Evolutionary conservation across 495 filamentous ascomycete genomes (phyloP), one percentile per base, ranked within the genome.

Genomic region (Neurospora pannonica): DNA sequence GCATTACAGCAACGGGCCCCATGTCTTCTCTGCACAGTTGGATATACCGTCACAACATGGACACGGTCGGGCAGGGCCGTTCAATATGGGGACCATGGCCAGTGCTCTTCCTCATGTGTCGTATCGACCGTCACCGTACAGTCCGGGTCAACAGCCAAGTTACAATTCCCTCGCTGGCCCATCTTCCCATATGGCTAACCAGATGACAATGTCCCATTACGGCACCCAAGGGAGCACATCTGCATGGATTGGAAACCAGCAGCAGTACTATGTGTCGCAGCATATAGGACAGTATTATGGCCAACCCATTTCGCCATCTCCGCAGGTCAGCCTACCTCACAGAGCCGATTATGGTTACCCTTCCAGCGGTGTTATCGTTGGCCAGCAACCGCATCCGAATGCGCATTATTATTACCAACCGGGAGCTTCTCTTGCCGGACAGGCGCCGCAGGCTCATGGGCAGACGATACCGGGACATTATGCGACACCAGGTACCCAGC

Each of bases 191-290:
- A 79, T 86, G 62, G 81, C 85, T 39, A 83, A 83, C 71, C 84
- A 83, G 54, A 77, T 85, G n/a, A 82, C 86, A 71, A 83, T 83
- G 43, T 74, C 82, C n/a, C 88, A 87, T 71, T 87, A 81, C 70
- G 79, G 78, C 34, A 76, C 77, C 8, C 83, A 82, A 82, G 84
- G 71, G 73, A 73, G 24, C 78, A 80, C 70, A 76, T 80, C 54
- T 36, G 75, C 48, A 3, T 39, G 73, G 36, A 80, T 78, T 42
- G 79, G 74, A 5, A 71, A 70, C 43, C 82, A 83, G 73, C 82
- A 83, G 74, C 81, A 79, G 15, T 86, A 82, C 71, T 87, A 85
- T 72, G 43, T 84, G 21, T 74, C 80, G 48, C 87, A 87, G 70
- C 80, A 83, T 38, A 79, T 84, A 73, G 78, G 78, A 9, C 79